Evolutionary conservation across 371 early-diverging fungal species (phyloP).

Genomic region (Polyrhizophydium stewartii): DNA sequence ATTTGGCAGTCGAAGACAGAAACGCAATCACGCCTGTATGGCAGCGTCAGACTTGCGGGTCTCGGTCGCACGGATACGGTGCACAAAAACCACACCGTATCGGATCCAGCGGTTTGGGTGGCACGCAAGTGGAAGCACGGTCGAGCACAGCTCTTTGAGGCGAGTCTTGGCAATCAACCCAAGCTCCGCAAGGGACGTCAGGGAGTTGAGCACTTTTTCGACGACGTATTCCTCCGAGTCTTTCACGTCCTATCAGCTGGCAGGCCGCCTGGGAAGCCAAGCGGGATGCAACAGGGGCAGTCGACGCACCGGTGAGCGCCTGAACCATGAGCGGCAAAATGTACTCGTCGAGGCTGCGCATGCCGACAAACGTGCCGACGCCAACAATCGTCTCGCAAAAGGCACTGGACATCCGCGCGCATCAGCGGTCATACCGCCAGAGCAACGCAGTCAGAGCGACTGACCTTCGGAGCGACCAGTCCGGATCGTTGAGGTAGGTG

Average conservation of each 20-base stretch:
- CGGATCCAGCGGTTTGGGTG: conserved; percentile 84
- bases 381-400: conserved; percentile 90
- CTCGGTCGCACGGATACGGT: neutral
- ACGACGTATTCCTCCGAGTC: conserved; percentile 90
- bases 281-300: neutral
- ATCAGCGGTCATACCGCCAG: neutral
- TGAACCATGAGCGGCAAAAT: conserved; percentile 92
- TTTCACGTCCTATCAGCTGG: too few species aligned
- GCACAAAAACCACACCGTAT: conserved; percentile 43
- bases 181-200: conserved; percentile 76
- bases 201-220: conserved; percentile 76
- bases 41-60: too few species aligned
- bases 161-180: conserved; percentile 80
- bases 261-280: neutral
- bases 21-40: conserved; percentile 67
- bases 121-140: conserved; percentile 68
- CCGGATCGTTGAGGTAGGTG: conserved; percentile 89
- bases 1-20: conserved; percentile 60
- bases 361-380: conserved; percentile 82
- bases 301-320: conserved; percentile 65
- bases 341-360: conserved; percentile 81
- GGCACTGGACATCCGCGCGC: conserved; percentile 46
- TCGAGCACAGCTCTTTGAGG: conserved; percentile 66
- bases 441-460: neutral
- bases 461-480: conserved; percentile 84